phyloP scores from a whole-genome alignment of 768 basidiomycete genomes.

The Boletus sp. region DNA sequence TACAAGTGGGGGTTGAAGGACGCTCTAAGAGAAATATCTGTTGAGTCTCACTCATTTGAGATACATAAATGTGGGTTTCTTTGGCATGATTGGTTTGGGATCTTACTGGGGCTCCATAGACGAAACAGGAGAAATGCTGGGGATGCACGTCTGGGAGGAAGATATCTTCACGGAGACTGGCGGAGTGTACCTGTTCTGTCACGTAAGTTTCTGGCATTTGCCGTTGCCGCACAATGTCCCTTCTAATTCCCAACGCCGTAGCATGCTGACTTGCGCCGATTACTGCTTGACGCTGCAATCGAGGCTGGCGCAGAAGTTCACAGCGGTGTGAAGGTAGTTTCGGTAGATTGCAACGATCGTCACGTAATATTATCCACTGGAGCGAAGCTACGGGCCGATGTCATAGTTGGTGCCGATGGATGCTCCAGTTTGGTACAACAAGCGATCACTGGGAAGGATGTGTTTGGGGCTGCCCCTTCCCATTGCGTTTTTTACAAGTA shows the following conservation, averaged over 20 bases:
- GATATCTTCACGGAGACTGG: conserved; percentile 48
- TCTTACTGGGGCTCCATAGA: conserved; percentile 32
- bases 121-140: conserved; percentile 43
- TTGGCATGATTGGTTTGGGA: not conserved
- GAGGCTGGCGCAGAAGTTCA: conserved; percentile 48
- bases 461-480: conserved; percentile 25
- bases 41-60: conserved; percentile 21
- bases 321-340: conserved; percentile 40
- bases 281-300: conserved; percentile 47
- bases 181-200: conserved; percentile 48
- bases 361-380: conserved; percentile 42
- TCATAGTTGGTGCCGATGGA: conserved; percentile 64
- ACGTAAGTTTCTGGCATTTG: conserved; percentile 34
- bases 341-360: conserved; percentile 32
- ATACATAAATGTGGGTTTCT: conserved; percentile 29
- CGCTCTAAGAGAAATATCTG: conserved; percentile 36
- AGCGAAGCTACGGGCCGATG: conserved; percentile 44
- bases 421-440: conserved; percentile 41
- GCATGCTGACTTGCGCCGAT: conserved; percentile 51
- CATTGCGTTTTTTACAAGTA: conserved; percentile 46
- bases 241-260: conserved; percentile 21
- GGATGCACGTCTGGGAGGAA: conserved; percentile 46
- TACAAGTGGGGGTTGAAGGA: conserved; percentile 55
- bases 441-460: conserved; percentile 33
- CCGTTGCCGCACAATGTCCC: not conserved